Evolutionary conservation across 345 rosid species (phyloP), one percentile per base, ranked within the genome.

Genomic region (Eucalyptus curtisii): DNA sequence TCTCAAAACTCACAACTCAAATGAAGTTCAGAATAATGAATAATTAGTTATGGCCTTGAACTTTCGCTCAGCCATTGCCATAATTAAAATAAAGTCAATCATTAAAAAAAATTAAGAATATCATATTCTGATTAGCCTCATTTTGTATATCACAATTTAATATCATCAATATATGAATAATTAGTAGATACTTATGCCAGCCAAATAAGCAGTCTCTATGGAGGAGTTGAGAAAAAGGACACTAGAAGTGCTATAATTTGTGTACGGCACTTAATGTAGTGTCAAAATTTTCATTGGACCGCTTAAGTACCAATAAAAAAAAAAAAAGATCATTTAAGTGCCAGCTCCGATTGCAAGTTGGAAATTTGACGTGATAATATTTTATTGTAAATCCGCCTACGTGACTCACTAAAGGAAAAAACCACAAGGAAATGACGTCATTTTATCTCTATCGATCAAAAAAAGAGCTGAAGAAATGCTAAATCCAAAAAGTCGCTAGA

Each of bases 351-450:
- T 55, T 24, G 13, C 3, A 1, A 55, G 61, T 25, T 1, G 3
- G 0, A 55, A 24, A 55, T 10, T 0, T 25, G 0, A 55, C 1
- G 2, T 55, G 1, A 25, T 22, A 5, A 55, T 55, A 24, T 55
- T 55, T 55, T 24, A 55, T 55, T 55, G 3, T 55, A 55, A 64
- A 64, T 64, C 8, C 10, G 2, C 8, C 19, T n/a, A 7, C 1
- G 5, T 64, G 71, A 15, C 37, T 64, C 10, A n/a, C 1, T 15
- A 13, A 16, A 64, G 76, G 76, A 64, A 30, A 55, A n/a, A n/a
- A 7, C 3, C 76, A n/a, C 33, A 14, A 30, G n/a, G 4, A 8
- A 64, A n/a, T 0, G 3, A 64, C 3, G 4, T n/a, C 7, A 13
- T n/a, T 61, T 61, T 61, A 61, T 30, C 37, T 12, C 19, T 14